Evolutionary conservation across 768 basidiomycete species (phyloP), one percentile per base, ranked within the genome.

Genomic region (Podaxis carcinomalis): DNA sequence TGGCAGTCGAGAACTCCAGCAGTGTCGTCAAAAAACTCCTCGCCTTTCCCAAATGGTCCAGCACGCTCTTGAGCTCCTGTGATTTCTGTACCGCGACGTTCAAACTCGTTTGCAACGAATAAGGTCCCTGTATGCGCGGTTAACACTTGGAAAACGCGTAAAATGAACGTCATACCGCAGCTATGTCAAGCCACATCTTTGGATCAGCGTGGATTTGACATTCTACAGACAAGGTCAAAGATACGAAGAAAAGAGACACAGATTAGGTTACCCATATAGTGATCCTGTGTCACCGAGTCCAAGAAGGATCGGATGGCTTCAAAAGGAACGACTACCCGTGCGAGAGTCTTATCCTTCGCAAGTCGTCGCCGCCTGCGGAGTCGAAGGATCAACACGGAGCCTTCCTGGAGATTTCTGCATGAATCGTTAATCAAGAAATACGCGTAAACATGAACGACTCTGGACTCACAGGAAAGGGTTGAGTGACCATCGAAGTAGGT

Each of bases 11-110:
- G 42, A 65, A 57, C 10, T 56, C 56, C 44, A 66, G 23, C 4
- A 67, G 9, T 1, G 59, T 58, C 21, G 68, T 59, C 37, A 70
- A 25, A n/a, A 67, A 62, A 19, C 23, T 44, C 9, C 50, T 64
- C 11, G 63, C 59, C 19, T 25, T 56, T 5, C 64, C 67, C 13
- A 69, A 51, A 53, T 55, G 62, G 25, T 68, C 64, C 44, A 69
- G 35, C 4, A 57, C 56, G 42, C 66, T 67, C 49, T 47, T 60
- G 27, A 64, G 37, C 2, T 65, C 61, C 19, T 49, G 39, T 6
- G 59, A 61, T 32, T 63, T 66, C n/a, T 64, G 62, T 13, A 47
- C 44, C 2, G 63, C 61, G 9, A 35, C n/a, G 14, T 25, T 37
- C 16, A 66, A 39, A 6, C 51, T 62, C 6, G 52, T 44, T 57